Conservation (phyloP, 768 basidiomycete species). For the Macrocybe gigantea region DNA sequence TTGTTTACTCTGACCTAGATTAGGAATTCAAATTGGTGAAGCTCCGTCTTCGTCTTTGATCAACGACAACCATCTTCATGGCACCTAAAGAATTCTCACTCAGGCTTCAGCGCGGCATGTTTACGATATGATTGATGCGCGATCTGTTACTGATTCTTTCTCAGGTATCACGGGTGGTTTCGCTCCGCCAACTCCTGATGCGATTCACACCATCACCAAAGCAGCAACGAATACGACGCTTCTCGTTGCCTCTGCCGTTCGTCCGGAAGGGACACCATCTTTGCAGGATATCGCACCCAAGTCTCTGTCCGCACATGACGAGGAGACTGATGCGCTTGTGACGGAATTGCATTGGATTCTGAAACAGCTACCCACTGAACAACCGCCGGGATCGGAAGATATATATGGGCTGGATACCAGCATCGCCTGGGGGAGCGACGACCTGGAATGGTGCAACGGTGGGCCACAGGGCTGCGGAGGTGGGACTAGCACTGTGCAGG, state of each 20-base stretch:
- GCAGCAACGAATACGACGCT: constrained; percentile 28
- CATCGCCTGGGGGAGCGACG: constrained; percentile 53
- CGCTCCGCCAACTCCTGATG: constrained; percentile 57
- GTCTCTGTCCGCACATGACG: constrained; percentile 25
- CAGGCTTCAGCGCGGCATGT: constrained; percentile 55
- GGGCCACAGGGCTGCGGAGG: constrained; percentile 56
- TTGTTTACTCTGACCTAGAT: constrained; percentile 4
- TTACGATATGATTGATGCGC: neutral
- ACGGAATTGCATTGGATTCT: constrained; percentile 58
- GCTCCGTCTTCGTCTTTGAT: neutral
- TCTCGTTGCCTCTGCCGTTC: constrained; percentile 38
- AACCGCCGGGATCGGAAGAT: constrained; percentile 57
- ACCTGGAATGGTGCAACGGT: constrained; percentile 57
- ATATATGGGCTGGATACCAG: constrained; percentile 68
- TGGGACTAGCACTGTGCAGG: constrained; percentile 38
- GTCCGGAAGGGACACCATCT: constrained; percentile 39
- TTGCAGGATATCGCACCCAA: constrained; percentile 38
- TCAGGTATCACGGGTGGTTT: constrained; percentile 76
- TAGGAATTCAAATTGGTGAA: neutral
- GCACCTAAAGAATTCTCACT: constrained; percentile 48
- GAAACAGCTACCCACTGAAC: constrained; percentile 48
- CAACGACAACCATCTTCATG: constrained; percentile 20
- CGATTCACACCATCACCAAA: constrained; percentile 47
- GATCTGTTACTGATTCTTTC: neutral
- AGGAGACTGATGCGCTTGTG: constrained; percentile 34